Evolutionary conservation across 305 asterid species (phyloP), one percentile per base, ranked within the genome.

Genomic region (Fraxinus nigra): DNA sequence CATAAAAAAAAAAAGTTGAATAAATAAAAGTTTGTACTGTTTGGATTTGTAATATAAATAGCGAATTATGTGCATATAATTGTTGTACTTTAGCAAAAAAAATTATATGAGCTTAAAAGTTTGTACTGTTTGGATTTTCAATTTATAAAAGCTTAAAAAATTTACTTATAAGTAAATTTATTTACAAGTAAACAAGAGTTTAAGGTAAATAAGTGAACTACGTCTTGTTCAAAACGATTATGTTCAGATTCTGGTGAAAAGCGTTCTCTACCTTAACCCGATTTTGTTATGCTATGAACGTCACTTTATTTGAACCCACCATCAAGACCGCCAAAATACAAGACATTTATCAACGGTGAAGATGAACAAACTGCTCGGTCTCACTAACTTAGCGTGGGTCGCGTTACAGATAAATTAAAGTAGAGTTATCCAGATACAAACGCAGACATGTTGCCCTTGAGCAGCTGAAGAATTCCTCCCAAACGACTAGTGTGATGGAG

Each of bases 401-500:
- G 84, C 82, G 83, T 24, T 78, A 37, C 87, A 84, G 85, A 69
- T 78, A 72, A 87, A 56, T 70, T 85, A 4, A 38, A 33, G 5
- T 77, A 43, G 2, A 78, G 18, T 48, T 74, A 79, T 75, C 63
- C 75, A 80, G 85, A 83, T 81, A 78, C 38, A 59, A 22, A 48
- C 81, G 85, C 82, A 40, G 20, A 59, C 77, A 82, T 82, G 80
- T 69, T 30, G n/a, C 85, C 67, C 28, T 24, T 14, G 3, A 32
- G 28, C 37, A 6, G 48, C 28, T 30, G 43, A 32, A 46, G 69
- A 54, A 30, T 54, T 59, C 63, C 32, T 16, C 26, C 46, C 34
- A 76, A 51, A 26, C 24, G n/a, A 48, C 72, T 28, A 59, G 24
- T 30, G 37, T 7, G 72, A 94, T 94, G 98, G 98, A 94, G 89